Conservation (phyloP, 768 basidiomycete species). For the Lentinus brumalis region DNA sequence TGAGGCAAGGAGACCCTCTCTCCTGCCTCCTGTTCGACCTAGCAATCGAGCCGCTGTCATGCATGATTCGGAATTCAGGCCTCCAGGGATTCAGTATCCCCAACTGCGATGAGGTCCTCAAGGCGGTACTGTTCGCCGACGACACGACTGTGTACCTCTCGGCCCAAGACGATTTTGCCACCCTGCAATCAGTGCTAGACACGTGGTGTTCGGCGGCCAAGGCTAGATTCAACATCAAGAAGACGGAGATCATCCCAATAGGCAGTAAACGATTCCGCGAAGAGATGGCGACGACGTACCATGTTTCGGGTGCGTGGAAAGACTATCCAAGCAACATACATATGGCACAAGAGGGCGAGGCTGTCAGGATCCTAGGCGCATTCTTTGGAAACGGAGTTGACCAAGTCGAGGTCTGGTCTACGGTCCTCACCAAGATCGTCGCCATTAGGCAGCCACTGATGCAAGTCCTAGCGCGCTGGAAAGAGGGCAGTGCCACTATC, state of each 20-base stretch:
- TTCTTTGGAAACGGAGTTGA: not conserved
- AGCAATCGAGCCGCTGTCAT: slow-evolving; percentile 33
- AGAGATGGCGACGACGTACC: not conserved
- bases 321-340: not conserved
- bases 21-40: slow-evolving; percentile 36
- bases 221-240: not conserved
- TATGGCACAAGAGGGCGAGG: not conserved
- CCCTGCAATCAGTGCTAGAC: not conserved
- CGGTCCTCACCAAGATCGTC: slow-evolving; percentile 11
- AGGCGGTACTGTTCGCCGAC: slow-evolving; percentile 30
- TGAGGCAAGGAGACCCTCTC: slow-evolving; percentile 37
- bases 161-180: not conserved
- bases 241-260: not conserved
- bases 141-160: slow-evolving; percentile 33
- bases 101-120: slow-evolving; percentile 3
- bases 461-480: not conserved
- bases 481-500: not conserved
- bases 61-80: slow-evolving; percentile 16
- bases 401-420: slow-evolving; percentile 4
- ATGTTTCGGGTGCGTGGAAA: no score
- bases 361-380: not conserved
- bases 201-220: not conserved
- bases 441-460: no score
- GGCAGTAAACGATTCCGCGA: not conserved
- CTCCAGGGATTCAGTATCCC: slow-evolving; percentile 25